Conservation (phyloP, 2,329 filamentous ascomycete genomes). For the Alternaria brassicicola region DNA sequence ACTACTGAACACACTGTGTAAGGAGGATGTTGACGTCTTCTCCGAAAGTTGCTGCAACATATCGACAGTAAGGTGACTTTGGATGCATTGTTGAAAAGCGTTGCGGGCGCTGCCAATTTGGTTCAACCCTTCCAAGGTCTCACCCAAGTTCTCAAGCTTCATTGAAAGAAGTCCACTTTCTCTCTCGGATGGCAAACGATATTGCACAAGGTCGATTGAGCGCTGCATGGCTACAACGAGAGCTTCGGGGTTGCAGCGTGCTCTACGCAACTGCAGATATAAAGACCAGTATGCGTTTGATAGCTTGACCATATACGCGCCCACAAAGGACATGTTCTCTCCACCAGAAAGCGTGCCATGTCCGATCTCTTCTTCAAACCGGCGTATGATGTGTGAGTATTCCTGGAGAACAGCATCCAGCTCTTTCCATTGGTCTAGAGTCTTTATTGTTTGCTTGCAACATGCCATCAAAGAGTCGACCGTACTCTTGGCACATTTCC, state of each 20-base stretch:
- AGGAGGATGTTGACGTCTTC: slow-evolving; percentile 57
- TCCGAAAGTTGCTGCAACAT: slow-evolving; percentile 61
- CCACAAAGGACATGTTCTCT: slow-evolving; percentile 21
- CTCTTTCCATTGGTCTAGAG: slow-evolving; percentile 36
- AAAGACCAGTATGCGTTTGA: slow-evolving; percentile 75
- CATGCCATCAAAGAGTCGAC: slow-evolving; percentile 45
- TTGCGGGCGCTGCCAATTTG: slow-evolving; percentile 63
- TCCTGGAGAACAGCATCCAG: slow-evolving; percentile 44
- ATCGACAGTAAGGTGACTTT: slow-evolving; percentile 65
- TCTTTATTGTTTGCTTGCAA: slow-evolving; percentile 36
- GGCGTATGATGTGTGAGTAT: slow-evolving; percentile 34
- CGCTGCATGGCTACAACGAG: slow-evolving; percentile 65
- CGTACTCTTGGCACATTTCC: slow-evolving; percentile 41
- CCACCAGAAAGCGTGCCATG: slow-evolving; percentile 4
- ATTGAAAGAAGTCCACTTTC: slow-evolving; percentile 64
- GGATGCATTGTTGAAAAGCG: slow-evolving; percentile 66
- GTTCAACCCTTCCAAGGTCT: slow-evolving; percentile 62
- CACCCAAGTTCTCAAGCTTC: slow-evolving; percentile 72
- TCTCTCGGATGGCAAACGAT: slow-evolving; percentile 61
- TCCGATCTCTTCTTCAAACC: slow-evolving; percentile 29
- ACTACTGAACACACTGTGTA: slow-evolving; percentile 61
- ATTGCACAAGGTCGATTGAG: slow-evolving; percentile 67
- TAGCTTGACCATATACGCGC: slow-evolving; percentile 62
- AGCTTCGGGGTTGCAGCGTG: slow-evolving; percentile 51
- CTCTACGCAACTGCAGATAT: slow-evolving; percentile 59